Percentiles rank a stretch among this genome's conserved stretches.
Evolutionary conservation across 2,329 filamentous ascomycete genomes (phyloP).

Genomic region (Sclerotinia nivalis): DNA sequence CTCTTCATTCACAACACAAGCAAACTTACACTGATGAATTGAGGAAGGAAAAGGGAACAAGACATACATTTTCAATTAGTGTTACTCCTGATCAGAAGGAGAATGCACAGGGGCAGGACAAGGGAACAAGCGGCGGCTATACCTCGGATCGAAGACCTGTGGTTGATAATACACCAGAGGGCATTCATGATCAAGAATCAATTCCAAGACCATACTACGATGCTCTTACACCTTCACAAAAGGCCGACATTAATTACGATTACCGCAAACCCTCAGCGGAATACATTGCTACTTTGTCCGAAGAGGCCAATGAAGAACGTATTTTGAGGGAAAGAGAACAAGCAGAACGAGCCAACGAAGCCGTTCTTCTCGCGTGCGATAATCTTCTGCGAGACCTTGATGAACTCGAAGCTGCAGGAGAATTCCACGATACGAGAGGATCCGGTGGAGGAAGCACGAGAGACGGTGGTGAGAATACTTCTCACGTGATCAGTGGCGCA

Average conservation of each 20-base stretch:
- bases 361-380: not conserved
- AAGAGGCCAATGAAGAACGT: not conserved
- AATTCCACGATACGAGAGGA: not conserved
- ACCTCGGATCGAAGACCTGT: not conserved
- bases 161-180: not conserved
- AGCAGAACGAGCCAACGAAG: not conserved
- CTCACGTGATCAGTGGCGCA: conserved; percentile 10
- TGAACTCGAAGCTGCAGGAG: not conserved
- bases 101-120: not conserved
- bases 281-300: not conserved
- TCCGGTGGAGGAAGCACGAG: not conserved
- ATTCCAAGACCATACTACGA: not conserved
- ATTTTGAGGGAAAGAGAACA: not conserved
- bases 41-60: not conserved
- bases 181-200: not conserved
- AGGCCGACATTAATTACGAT: not conserved
- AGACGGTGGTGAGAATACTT: not conserved
- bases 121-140: conserved; percentile 8
- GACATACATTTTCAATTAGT: not conserved
- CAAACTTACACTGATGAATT: not conserved
- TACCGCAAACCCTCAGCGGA: not conserved
- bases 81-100: not conserved
- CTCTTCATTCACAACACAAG: not conserved
- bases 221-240: not conserved
- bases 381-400: not conserved